Conservation (phyloP, 1,284 basidiomycete species). For the Puccinia hordei region DNA sequence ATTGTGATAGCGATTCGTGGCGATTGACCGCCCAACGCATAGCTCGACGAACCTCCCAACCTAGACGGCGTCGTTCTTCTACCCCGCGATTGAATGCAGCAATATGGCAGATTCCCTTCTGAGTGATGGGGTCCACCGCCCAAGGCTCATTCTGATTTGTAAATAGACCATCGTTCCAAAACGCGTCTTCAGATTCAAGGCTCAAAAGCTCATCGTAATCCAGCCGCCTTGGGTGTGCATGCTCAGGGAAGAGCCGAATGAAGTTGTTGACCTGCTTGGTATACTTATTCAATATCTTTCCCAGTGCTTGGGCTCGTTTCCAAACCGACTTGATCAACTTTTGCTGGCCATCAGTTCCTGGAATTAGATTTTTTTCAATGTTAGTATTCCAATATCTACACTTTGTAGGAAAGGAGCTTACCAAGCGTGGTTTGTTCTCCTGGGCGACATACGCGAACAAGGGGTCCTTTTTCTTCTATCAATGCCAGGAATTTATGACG, state of each 20-base stretch:
- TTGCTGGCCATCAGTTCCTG: conserved; percentile 5
- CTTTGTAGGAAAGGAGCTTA: no score
- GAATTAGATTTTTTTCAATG: no score
- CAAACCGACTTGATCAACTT: not conserved
- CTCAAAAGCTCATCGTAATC: no score
- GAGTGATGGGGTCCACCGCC: not conserved
- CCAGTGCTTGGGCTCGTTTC: not conserved
- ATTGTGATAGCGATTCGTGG: not conserved
- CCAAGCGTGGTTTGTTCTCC: no score
- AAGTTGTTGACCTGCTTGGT: not conserved
- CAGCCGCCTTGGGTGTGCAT: no score
- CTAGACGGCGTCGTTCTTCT: conserved; percentile 14
- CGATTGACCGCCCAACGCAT: conserved; percentile 12
- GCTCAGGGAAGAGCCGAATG: no score
- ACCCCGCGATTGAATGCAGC: not conserved
- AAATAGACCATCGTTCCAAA: conserved; percentile 34
- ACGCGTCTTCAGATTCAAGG: conserved; percentile 10
- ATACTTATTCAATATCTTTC: not conserved
- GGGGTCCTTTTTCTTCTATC: no score
- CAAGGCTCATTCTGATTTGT: not conserved
- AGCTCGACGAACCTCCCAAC: conserved; percentile 16
- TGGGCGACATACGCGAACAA: no score
- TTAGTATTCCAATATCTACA: no score
- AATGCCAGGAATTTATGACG: no score
- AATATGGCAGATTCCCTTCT: conserved; percentile 7